A percentile compares a stretch with the other conserved stretches of the same genome.
Conservation (phyloP, 768 basidiomycete species). For the Rhodotorula toruloides region DNA sequence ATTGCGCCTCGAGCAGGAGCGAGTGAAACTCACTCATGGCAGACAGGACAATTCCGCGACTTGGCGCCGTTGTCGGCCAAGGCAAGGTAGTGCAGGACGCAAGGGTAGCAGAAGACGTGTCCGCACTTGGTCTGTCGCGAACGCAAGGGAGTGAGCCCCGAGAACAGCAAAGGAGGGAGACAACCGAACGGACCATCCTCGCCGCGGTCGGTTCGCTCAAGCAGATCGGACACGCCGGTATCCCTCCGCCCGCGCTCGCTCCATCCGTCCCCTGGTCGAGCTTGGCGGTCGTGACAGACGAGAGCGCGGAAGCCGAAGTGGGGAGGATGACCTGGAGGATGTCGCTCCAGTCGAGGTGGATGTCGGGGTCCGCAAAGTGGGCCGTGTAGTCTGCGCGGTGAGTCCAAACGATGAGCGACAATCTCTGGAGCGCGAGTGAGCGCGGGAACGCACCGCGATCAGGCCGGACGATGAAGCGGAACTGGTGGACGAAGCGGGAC, state of each 20-base stretch:
- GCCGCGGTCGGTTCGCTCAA: constrained; percentile 82
- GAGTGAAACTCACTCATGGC: constrained; percentile 59
- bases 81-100: constrained; percentile 51
- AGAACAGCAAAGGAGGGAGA: neutral
- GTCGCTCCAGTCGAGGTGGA: constrained; percentile 63
- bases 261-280: constrained; percentile 28
- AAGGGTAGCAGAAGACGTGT: constrained; percentile 93
- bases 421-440: too few species aligned
- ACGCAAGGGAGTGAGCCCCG: neutral
- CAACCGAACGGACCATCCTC: constrained; percentile 48
- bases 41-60: constrained; percentile 92
- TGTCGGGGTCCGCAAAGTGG: constrained; percentile 95
- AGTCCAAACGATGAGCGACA: neutral
- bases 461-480: constrained; percentile 34
- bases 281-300: constrained; percentile 54
- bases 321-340: constrained; percentile 92
- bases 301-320: constrained; percentile 63
- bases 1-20: too few species aligned
- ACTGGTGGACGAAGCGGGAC: constrained; percentile 29
- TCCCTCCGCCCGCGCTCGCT: constrained; percentile 43
- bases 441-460: constrained; percentile 15
- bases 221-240: constrained; percentile 78
- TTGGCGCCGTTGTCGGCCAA: constrained; percentile 49
- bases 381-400: constrained; percentile 59
- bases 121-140: constrained; percentile 23